phyloP scores from a whole-genome alignment of 2,329 filamentous ascomycete genomes.

The Cercospora citrullina region DNA sequence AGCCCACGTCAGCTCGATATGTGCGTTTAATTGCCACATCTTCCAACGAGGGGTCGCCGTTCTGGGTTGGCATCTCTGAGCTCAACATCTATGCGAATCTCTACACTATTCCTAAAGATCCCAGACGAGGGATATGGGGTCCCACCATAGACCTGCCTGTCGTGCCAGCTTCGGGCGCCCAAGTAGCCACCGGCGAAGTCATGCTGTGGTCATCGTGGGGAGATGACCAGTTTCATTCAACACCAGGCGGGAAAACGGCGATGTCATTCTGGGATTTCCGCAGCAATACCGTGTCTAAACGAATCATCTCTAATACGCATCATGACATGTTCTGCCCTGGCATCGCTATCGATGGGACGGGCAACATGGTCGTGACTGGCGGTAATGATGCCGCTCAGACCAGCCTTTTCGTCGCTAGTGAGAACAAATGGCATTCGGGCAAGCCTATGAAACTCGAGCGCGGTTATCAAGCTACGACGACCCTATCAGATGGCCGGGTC shows the following conservation, averaged over 20 bases:
- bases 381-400: constrained; percentile 53
- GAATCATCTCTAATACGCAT: neutral
- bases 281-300: constrained; percentile 12
- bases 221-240: constrained; percentile 13
- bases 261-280: constrained; percentile 10
- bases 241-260: constrained; percentile 12
- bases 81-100: constrained; percentile 13
- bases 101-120: constrained; percentile 8
- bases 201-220: constrained; percentile 11
- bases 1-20: constrained; percentile 9
- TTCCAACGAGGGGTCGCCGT: constrained; percentile 10
- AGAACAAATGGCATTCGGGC: constrained; percentile 43
- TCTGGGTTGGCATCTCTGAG: constrained; percentile 12
- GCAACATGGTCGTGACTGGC: constrained; percentile 56
- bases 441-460: constrained; percentile 50
- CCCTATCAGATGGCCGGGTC: constrained; percentile 54
- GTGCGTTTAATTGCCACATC: constrained; percentile 10
- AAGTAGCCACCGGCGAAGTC: constrained; percentile 13
- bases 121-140: constrained; percentile 9
- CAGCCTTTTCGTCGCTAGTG: constrained; percentile 49
- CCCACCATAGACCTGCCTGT: constrained; percentile 12
- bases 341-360: constrained; percentile 52
- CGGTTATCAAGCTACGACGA: constrained; percentile 56
- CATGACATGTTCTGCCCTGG: constrained; percentile 57
- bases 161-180: constrained; percentile 9